These are phyloP conservation scores for Oxytropis ochrocephala DNA, from an alignment of 306 rosid species.

Conservation along the genomic window DNA sequence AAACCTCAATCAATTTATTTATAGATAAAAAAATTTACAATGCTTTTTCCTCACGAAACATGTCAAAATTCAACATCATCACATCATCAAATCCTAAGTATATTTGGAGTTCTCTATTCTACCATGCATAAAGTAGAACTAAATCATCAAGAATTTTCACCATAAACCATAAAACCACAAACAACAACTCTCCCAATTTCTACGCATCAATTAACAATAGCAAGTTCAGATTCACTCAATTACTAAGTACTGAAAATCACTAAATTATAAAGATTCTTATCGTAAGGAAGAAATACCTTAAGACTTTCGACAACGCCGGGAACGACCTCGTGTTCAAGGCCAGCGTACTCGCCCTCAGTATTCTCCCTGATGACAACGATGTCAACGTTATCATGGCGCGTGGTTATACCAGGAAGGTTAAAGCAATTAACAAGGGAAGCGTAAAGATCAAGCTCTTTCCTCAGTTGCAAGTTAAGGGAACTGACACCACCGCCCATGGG, in stretches of 20 bases:
- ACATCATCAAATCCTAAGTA: neutral
- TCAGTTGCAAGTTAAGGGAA: slow-evolving; percentile 68
- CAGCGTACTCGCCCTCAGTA: slow-evolving; percentile 85
- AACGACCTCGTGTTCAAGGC: slow-evolving; percentile 86
- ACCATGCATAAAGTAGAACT: neutral
- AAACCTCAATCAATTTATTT: neutral
- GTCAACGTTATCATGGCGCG: slow-evolving; percentile 71
- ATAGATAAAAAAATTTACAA: neutral
- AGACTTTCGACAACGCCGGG: slow-evolving; percentile 95
- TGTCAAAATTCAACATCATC: neutral
- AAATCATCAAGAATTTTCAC: slow-evolving; percentile 1
- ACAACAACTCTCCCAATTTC: neutral
- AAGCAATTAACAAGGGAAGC: slow-evolving; percentile 86
- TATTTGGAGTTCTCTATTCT: neutral
- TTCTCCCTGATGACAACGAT: slow-evolving; percentile 85
- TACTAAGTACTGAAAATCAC: neutral
- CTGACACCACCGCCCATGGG: slow-evolving; percentile 85
- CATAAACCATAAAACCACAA: neutral
- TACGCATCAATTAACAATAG: neutral
- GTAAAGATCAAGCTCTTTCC: slow-evolving; percentile 84
- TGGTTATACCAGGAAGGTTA: slow-evolving; percentile 64
- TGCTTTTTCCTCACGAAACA: neutral
- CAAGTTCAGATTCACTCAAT: neutral
- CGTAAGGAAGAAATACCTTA: slow-evolving; percentile 37
- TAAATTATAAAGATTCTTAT: neutral